Base-by-base conservation (phyloP, 2,329 filamentous ascomycete genomes). In the Aplosporella prunicola region DNA sequence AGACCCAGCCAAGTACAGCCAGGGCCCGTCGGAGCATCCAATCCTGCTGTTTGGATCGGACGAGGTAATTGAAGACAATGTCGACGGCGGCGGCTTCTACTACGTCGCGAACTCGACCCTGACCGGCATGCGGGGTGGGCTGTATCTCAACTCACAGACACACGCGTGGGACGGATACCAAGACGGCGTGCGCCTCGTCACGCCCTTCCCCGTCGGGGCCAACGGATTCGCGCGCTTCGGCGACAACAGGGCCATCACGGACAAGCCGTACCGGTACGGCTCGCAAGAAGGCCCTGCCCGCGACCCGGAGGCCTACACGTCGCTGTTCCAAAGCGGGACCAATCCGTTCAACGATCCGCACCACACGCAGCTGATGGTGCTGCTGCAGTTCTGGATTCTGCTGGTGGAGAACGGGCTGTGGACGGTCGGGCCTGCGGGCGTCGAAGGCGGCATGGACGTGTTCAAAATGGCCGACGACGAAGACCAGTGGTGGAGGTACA, bases 401-500 rank as follows among this genome's bases (percentile, higher is more conserved):
- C 31, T 35, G 37, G 37, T 40, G 4, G 36, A 40, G 17, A 20
- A 7, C 17, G 30, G 24, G 7, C 7, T 29, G 6, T 35, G 37
- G 37, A 7, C 24, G 22, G 38, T 31, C 11, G 38, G 34, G 7
- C 6, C n/a, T 3, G 17, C 16, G 9, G 38, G 31, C 14, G 30
- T 35, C 1, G 20, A 35, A 11, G 31, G 38, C 11, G 30, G 38
- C n/a, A 40, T 35, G 17, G 31, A 29, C 8, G 25, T 25, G 10
- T 36, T 25, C 8, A 18, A 23, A 16, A 26, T 18, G 23, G 27
- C 27, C 11, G 39, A 36, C 18, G 15, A 10, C n/a, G 11, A 28
- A 23, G 29, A 38, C 24, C 16, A 29, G 14, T 38, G 33, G 39
- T 38, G 39, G 39, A 41, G 28, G 20, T 41, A 35, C 13, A 25